Evolutionary conservation across 2,329 filamentous ascomycete genomes (phyloP).

Genomic region (Aureobasidium sp.): DNA sequence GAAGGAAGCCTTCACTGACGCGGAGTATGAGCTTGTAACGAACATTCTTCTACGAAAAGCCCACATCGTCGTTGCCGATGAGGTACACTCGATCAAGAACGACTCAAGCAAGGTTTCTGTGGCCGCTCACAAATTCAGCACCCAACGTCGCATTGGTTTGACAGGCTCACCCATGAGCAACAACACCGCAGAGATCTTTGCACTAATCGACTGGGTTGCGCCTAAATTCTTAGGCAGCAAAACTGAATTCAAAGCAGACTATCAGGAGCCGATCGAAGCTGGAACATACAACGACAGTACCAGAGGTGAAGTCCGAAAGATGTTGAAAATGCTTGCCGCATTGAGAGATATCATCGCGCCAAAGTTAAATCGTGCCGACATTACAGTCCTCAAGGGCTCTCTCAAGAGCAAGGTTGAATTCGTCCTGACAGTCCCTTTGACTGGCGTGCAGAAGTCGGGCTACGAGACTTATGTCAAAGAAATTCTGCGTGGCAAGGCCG

Average conservation of each 20-base stretch:
- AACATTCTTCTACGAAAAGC: constrained; percentile 51
- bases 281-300: constrained; percentile 63
- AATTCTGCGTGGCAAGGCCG: constrained; percentile 27
- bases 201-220: constrained; percentile 83
- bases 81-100: constrained; percentile 76
- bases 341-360: constrained; percentile 65
- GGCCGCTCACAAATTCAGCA: constrained; percentile 52
- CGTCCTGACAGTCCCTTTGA: constrained; percentile 65
- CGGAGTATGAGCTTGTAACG: constrained; percentile 33
- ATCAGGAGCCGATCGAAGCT: constrained; percentile 61
- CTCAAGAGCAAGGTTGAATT: constrained; percentile 75
- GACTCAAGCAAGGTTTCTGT: constrained; percentile 43
- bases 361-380: constrained; percentile 69
- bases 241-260: constrained; percentile 61
- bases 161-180: constrained; percentile 84
- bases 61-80: constrained; percentile 72
- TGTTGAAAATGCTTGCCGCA: constrained; percentile 59
- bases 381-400: constrained; percentile 56
- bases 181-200: constrained; percentile 72
- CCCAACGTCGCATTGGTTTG: constrained; percentile 67
- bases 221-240: constrained; percentile 65
- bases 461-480: constrained; percentile 50
- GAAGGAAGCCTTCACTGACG: constrained; percentile 48
- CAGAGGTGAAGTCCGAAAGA: constrained; percentile 45
- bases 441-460: constrained; percentile 52